A percentile compares a stretch with the other conserved stretches of the same genome.
Conservation (phyloP, 139 green algal species). For the Haematococcus lacustris region DNA sequence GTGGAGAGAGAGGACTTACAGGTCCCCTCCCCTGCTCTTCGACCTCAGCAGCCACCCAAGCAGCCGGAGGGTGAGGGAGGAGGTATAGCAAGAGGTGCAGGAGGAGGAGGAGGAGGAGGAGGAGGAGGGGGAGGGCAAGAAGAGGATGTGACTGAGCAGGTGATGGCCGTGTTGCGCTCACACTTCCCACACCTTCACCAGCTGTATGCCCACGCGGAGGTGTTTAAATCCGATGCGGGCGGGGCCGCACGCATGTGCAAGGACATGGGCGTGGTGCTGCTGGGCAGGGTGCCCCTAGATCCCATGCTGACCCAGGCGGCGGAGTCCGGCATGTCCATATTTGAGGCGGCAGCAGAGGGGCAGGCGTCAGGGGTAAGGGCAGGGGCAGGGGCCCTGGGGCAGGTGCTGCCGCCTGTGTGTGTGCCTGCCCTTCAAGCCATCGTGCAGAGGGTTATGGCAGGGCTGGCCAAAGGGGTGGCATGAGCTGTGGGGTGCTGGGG, state of each 20-base stretch:
- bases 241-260: slow-evolving; percentile 68
- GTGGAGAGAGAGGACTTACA: too few species aligned
- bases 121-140: too few species aligned
- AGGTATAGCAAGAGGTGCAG: too few species aligned
- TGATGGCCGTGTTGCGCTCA: slow-evolving; percentile 25
- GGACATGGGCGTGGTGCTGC: slow-evolving; percentile 70
- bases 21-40: neutral
- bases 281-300: slow-evolving; percentile 84
- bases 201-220: slow-evolving; percentile 31
- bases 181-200: slow-evolving; percentile 17
- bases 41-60: neutral
- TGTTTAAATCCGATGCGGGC: slow-evolving; percentile 60
- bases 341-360: too few species aligned
- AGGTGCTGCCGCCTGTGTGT: neutral
- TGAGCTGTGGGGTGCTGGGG: too few species aligned
- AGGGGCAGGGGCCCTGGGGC: neutral
- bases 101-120: too few species aligned
- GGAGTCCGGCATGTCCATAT: slow-evolving; percentile 59
- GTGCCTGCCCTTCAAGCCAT: neutral
- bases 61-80: too few species aligned
- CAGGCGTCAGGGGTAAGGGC: too few species aligned
- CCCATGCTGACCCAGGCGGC: slow-evolving; percentile 52
- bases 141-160: slow-evolving; percentile 36
- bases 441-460: neutral
- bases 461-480: too few species aligned